Percentiles rank a stretch among this genome's conserved stretches.
Evolutionary conservation across 2,329 filamentous ascomycete genomes (phyloP).

Genomic region (Verticillium dahliae): DNA sequence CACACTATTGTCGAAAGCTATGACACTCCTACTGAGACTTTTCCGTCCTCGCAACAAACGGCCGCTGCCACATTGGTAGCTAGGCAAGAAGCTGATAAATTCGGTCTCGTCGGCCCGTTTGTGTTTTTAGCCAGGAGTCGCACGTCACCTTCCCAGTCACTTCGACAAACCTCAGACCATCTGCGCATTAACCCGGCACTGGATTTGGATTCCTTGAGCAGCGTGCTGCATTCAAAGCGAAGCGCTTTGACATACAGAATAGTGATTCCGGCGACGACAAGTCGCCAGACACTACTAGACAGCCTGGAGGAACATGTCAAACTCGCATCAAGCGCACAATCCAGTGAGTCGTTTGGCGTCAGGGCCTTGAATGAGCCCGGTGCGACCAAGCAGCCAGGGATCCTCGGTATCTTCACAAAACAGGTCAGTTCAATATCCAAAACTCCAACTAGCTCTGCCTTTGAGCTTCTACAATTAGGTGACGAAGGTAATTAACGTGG

Average conservation of each 20-base stretch:
- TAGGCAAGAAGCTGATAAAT: not conserved
- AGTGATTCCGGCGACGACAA: not conserved
- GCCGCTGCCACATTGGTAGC: not conserved
- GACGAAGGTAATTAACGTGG: not conserved
- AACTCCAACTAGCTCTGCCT: no score
- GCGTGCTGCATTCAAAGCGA: not conserved
- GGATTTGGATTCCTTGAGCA: not conserved
- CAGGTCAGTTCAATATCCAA: not conserved
- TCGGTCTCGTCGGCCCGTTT: not conserved
- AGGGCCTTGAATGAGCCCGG: not conserved
- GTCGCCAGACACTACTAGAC: not conserved
- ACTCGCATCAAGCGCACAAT: not conserved
- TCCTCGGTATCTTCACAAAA: conserved; percentile 21
- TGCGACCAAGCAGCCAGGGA: not conserved
- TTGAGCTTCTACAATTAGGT: not conserved
- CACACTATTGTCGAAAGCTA: conserved; percentile 8
- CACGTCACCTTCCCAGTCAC: not conserved
- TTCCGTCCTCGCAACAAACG: not conserved
- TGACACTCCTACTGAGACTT: not conserved
- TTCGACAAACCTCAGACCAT: not conserved
- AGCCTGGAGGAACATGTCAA: not conserved
- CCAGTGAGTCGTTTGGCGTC: not conserved
- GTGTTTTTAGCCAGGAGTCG: not conserved
- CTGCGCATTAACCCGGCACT: conserved; percentile 25
- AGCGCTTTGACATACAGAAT: not conserved